phyloP scores from a whole-genome alignment of 108 stramenopile genomes.

The Fragilariopsis cylindrus region DNA sequence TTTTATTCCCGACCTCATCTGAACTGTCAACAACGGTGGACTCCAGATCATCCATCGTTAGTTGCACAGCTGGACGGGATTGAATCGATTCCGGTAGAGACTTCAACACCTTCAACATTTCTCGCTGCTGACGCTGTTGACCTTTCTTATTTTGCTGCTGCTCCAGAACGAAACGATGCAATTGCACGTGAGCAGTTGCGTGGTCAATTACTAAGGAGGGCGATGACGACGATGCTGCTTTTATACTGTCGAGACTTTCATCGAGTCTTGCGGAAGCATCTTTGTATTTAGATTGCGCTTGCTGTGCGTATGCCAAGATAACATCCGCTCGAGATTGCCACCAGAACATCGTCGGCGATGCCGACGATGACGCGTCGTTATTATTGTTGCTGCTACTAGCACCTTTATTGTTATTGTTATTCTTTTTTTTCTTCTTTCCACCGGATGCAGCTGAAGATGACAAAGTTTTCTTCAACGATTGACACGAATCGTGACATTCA shows the following conservation, averaged over 20 bases:
- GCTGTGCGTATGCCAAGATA: slow-evolving; percentile 30
- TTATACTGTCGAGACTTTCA: slow-evolving; percentile 12
- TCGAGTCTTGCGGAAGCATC: slow-evolving; percentile 23
- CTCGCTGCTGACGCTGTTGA: not conserved
- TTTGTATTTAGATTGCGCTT: slow-evolving; percentile 23
- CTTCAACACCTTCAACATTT: slow-evolving; percentile 48
- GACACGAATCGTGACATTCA: slow-evolving; percentile 40
- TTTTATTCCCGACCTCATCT: slow-evolving; percentile 17
- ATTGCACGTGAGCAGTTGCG: slow-evolving; percentile 32
- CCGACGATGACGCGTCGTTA: not conserved
- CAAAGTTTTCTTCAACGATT: slow-evolving; percentile 25
- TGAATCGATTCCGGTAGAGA: slow-evolving; percentile 53
- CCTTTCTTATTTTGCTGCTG: slow-evolving; percentile 16
- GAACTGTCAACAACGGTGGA: slow-evolving; percentile 3
- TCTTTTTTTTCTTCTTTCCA: slow-evolving; percentile 16
- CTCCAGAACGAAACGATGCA: slow-evolving; percentile 33
- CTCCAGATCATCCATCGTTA: slow-evolving; percentile 54
- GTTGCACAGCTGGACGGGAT: slow-evolving; percentile 53
- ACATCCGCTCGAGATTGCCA: slow-evolving; percentile 44
- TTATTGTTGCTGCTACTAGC: not conserved
- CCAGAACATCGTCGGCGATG: slow-evolving; percentile 26
- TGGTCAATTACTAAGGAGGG: slow-evolving; percentile 20
- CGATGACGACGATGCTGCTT: slow-evolving; percentile 3
- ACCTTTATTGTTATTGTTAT: not conserved
- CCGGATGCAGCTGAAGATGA: not conserved